These are phyloP conservation scores for Acanthamoeba lenticulata DNA, from an alignment of 208 protist genomes.

Conservation along the genomic window DNA sequence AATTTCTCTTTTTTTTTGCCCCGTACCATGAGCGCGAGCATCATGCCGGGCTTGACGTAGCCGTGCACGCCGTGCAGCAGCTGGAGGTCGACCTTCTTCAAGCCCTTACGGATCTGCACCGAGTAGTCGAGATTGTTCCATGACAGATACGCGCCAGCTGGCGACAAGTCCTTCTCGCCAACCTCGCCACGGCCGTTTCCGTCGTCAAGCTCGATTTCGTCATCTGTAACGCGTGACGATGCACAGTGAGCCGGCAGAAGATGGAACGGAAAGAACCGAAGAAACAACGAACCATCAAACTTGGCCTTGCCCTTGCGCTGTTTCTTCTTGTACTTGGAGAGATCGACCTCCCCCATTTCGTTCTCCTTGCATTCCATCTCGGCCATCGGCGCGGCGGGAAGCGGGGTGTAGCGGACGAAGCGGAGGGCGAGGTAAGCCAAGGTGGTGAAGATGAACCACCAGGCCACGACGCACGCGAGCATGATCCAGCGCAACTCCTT, in stretches of 20 bases:
- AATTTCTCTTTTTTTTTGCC: background rate
- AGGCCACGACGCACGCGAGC: background rate
- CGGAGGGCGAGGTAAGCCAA: conserved; percentile 9
- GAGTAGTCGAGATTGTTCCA: conserved; percentile 76
- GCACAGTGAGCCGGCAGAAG: background rate
- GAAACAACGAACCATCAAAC: background rate
- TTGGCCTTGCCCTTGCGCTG: background rate
- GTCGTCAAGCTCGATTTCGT: background rate
- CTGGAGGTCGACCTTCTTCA: conserved; percentile 65
- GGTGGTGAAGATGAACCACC: conserved; percentile 55
- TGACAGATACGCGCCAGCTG: conserved; percentile 70
- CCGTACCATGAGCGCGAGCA: conserved; percentile 73
- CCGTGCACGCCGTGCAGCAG: conserved; percentile 73
- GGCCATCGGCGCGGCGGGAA: background rate
- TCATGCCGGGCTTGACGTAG: conserved; percentile 83
- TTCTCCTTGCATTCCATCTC: background rate
- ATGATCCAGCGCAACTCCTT: conserved; percentile 17
- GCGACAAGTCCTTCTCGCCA: background rate
- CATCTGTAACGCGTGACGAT: background rate
- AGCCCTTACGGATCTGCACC: conserved; percentile 67
- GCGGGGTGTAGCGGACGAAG: background rate
- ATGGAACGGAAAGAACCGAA: background rate
- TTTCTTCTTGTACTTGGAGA: background rate
- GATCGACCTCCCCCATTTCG: background rate
- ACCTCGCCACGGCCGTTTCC: background rate